Base-by-base conservation (phyloP, 345 rosid genomes). In the Carallia pectinifolia region DNA sequence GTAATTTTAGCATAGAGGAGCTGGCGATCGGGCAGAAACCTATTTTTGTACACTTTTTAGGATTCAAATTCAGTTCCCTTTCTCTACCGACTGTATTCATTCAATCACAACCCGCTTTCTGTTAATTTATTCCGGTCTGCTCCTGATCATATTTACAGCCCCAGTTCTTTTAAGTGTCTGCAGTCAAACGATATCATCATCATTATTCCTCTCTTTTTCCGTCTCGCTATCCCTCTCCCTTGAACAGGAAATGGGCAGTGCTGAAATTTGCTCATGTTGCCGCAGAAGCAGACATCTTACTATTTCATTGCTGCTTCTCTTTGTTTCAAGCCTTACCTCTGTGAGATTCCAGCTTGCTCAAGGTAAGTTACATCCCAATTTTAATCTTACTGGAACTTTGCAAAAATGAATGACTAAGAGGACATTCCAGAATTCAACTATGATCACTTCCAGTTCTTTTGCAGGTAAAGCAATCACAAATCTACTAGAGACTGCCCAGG, bases 381-480 rank as follows among this genome's bases (percentile, higher is more conserved):
- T 31, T 8, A 53, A 18, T 55, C 4, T 10, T 10, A 44, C 16
- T 15, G 50, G 50, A 44, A 12, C 50, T 44, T 10, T 37, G 67
- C 18, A 15, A 4, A 30, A 27, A 61, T 34, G 15, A 12, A 8
- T 56, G 60, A 30, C 12, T 19, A 3, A 27, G 31, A 61, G 31
- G 60, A 29, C 5, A 1, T 29, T 65, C 61, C 31, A 50, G 63
- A 34, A 59, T 52, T 64, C 2, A 62, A 4, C 33, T 54, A 31
- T 61, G 19, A 19, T 40, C 29, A 8, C 68, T 69, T 78, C 61
- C n/a, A 33, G 7, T 58, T 44, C 44, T 36, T 4, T 67, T 76
- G 58, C 73, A 79, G 87, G 82, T 33, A 71, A 81, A 75, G 50
- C 77, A 58, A 23, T 77, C 62, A 65, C 79, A 73, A 75, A 67